Conservation (phyloP, 78 protist genomes). For the Dictyostelium capitatum region DNA sequence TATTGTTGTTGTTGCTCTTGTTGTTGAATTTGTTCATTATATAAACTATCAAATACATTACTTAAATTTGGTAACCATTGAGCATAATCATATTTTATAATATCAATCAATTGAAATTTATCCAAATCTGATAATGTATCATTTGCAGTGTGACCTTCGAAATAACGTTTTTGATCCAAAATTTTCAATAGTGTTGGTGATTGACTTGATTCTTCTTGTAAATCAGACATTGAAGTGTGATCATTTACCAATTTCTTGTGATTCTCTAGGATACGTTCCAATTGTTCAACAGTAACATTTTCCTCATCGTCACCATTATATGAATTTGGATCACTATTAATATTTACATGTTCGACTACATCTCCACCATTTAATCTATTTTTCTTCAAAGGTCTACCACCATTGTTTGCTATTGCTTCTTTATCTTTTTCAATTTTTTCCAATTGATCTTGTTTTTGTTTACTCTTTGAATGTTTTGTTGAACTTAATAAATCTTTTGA, state of each 20-base stretch:
- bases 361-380: background rate
- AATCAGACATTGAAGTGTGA: constrained; percentile 2
- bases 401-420: background rate
- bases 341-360: background rate
- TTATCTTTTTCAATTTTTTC: background rate
- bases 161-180: constrained; percentile 61
- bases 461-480: background rate
- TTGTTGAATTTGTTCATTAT: background rate
- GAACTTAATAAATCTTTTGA: constrained; percentile 39
- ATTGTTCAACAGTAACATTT: constrained; percentile 2
- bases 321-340: background rate
- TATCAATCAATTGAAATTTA: background rate
- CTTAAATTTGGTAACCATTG: background rate
- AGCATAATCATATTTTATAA: background rate
- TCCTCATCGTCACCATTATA: constrained; percentile 31
- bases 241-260: constrained; percentile 15
- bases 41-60: background rate
- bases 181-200: constrained; percentile 35
- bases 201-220: background rate
- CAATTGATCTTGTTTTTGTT: background rate
- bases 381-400: background rate
- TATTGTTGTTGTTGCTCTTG: background rate
- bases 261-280: constrained; percentile 13
- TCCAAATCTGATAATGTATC: background rate
- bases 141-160: constrained; percentile 26